phyloP scores from a whole-genome alignment of 2,329 filamentous ascomycete genomes.

The Parascedosporium putredinis region DNA sequence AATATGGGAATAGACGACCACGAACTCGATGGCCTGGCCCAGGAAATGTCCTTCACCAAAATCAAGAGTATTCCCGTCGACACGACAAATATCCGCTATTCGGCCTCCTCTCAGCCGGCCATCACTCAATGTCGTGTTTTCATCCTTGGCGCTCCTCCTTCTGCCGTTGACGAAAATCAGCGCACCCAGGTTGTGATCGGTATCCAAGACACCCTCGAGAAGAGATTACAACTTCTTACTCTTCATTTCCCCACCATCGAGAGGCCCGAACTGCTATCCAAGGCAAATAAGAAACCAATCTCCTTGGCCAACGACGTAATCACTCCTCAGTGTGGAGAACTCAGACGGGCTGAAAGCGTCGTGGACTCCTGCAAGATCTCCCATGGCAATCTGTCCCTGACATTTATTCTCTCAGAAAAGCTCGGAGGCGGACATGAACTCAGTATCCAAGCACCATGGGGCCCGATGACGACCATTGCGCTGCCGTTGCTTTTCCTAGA shows the following conservation, averaged over 20 bases:
- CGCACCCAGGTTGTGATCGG: slow-evolving; percentile 52
- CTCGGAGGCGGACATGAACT: slow-evolving; percentile 54
- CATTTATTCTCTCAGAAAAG: slow-evolving; percentile 59
- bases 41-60: slow-evolving; percentile 62
- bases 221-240: slow-evolving; percentile 56
- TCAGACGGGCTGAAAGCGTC: slow-evolving; percentile 54
- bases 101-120: slow-evolving; percentile 41
- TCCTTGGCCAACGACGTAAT: slow-evolving; percentile 9
- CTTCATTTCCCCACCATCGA: slow-evolving; percentile 42
- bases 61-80: slow-evolving; percentile 58
- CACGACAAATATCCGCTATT: slow-evolving; percentile 50
- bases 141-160: slow-evolving; percentile 51
- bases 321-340: slow-evolving; percentile 24
- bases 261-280: slow-evolving; percentile 18
- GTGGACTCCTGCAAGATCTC: slow-evolving; percentile 62
- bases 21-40: slow-evolving; percentile 59
- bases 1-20: slow-evolving; percentile 64
- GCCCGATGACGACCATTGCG: slow-evolving; percentile 54
- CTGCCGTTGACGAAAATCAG: slow-evolving; percentile 40
- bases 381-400: slow-evolving; percentile 57
- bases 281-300: slow-evolving; percentile 14
- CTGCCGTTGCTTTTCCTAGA: slow-evolving; percentile 51
- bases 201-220: slow-evolving; percentile 59
- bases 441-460: slow-evolving; percentile 68
- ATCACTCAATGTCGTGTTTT: slow-evolving; percentile 50